phyloP scores from a whole-genome alignment of 495 filamentous ascomycete species.

The Hyaloscypha finlandica region DNA sequence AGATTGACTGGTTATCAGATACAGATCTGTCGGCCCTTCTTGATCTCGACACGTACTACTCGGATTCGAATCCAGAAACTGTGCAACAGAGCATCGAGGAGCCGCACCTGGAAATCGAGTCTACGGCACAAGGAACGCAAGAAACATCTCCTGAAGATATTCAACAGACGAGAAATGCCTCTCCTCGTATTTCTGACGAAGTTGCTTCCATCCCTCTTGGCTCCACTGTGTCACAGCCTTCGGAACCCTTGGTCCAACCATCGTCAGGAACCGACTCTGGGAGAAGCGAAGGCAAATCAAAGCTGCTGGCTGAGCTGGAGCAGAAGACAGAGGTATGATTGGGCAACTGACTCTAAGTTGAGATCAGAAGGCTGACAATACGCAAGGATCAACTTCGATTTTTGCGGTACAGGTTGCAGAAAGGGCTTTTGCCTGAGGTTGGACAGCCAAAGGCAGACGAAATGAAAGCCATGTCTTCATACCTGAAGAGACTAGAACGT shows the following conservation, averaged over 20 bases:
- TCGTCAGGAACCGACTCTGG: not conserved
- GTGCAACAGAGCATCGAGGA: not conserved
- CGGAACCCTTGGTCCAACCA: not conserved
- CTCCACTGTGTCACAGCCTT: not conserved
- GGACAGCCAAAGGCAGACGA: not conserved
- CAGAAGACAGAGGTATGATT: not conserved
- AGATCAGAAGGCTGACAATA: not conserved
- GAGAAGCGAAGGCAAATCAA: not conserved
- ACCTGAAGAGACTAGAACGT: not conserved
- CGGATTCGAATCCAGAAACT: not conserved
- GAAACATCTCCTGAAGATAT: not conserved
- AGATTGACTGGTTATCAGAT: not conserved
- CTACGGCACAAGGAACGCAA: not conserved
- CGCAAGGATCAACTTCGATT: conserved; percentile 1
- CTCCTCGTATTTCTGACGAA: not conserved
- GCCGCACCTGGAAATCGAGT: not conserved
- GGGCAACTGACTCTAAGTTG: not conserved
- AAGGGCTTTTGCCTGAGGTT: not conserved
- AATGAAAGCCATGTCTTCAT: conserved; percentile 4
- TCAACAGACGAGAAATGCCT: not conserved
- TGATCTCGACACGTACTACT: not conserved
- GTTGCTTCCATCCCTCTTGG: not conserved
- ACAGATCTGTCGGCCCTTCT: conserved; percentile 4
- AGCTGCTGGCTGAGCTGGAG: not conserved
- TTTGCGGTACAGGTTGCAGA: not conserved